Evolutionary conservation across 768 basidiomycete species (phyloP), one percentile per base, ranked within the genome.

Genomic region (Lentinus brumalis): DNA sequence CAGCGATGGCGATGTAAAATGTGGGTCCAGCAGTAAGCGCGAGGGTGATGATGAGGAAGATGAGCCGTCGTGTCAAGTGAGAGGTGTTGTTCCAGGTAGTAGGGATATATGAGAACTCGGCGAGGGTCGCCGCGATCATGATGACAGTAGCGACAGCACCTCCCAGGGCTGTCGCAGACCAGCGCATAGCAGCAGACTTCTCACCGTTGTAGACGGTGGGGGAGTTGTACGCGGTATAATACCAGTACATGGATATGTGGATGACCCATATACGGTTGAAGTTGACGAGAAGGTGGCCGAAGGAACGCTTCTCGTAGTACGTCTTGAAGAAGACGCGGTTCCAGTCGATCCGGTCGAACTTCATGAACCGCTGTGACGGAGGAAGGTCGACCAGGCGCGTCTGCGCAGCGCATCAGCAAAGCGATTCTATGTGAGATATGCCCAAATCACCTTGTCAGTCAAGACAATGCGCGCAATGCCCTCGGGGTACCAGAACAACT

Each of bases 231-330:
- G 96, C 82, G 18, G 96, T 98, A 79, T 97, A 98, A 78, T 88
- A 98, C 85, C 90, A 98, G 81, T 89, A 98, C 72, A 98, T 76
- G 35, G 96, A 86, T 60, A 99, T 80, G 77, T 98, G 97, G 64
- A 96, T 90, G 75, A 98, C 94, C 96, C 97, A 99, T 67, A 99
- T 93, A 50, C 96, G 92, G 79, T 98, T 98, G 81, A 99, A 99
- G 82, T 99, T 98, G 83, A 99, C 96, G 60, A 98, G 84, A 1
- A 98, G 83, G 74, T 99, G 97, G 42, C 94, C 91, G 74, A 96
- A 94, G 0, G 96, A 96, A 32, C 97, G 94, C 71, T 95, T 94
- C 75, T 99, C 97, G 65, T 89, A 94, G 76, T 98, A 99, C 0
- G 96, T 98, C 80, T 99, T 98, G 91, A 95, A 97, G 77, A 98